phyloP scores from a whole-genome alignment of 2,329 filamentous ascomycete species.

The Parascedosporium putredinis region DNA sequence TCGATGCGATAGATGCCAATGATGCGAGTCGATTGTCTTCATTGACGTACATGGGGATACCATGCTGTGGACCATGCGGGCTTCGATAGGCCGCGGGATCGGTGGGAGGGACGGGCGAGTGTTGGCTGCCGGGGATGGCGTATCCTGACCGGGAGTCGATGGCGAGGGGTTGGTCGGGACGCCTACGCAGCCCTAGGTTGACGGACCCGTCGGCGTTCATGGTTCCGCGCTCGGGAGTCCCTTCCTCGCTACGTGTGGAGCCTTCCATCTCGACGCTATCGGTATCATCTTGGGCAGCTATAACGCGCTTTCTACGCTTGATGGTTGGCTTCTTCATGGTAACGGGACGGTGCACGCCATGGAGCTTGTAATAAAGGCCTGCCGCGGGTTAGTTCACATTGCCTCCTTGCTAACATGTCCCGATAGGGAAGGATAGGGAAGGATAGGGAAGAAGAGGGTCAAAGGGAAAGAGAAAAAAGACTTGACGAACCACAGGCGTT shows the following conservation, averaged over 20 bases:
- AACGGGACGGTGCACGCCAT: constrained; percentile 83
- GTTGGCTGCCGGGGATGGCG: constrained; percentile 25
- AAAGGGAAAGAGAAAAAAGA: background rate
- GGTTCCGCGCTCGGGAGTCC: constrained; percentile 39
- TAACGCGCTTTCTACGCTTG: constrained; percentile 88
- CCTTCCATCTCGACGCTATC: constrained; percentile 38
- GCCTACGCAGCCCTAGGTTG: constrained; percentile 47
- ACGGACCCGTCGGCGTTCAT: constrained; percentile 55
- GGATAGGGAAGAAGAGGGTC: background rate
- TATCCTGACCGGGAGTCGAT: constrained; percentile 32
- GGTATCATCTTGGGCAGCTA: constrained; percentile 51
- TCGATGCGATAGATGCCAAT: constrained; percentile 33
- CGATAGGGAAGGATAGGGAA: background rate
- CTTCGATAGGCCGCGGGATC: constrained; percentile 44
- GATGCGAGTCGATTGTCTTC: constrained; percentile 52
- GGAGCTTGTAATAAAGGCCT: constrained; percentile 95
- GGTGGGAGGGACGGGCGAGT: constrained; percentile 22
- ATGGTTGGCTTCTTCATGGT: constrained; percentile 99
- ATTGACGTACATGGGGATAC: constrained; percentile 29
- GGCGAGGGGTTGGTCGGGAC: constrained; percentile 5
- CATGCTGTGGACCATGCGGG: constrained; percentile 27
- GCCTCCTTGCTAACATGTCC: no score
- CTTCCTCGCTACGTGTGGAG: constrained; percentile 26
- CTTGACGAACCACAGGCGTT: constrained; percentile 72
- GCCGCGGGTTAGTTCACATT: no score